Evolutionary conservation across 164 flowering plant genomes (phyloP), one percentile per base, ranked within the genome.

Genomic region (Liquidambar formosana): DNA sequence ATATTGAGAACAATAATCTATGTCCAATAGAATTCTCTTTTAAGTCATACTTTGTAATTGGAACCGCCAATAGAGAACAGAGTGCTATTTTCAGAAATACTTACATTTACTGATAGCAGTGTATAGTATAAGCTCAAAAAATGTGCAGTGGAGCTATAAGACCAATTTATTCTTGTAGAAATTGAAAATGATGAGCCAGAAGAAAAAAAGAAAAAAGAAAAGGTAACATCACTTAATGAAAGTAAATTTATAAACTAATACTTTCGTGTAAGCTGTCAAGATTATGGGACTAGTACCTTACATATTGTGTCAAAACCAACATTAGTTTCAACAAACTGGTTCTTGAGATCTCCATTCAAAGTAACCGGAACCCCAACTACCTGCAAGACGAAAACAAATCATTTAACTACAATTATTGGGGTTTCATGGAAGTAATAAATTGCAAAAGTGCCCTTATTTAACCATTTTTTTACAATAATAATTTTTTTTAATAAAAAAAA

Each of bases 311-410:
- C 99, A 81, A 93, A 95, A 51, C 99, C 99, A 79, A 93, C 98
- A 83, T 89, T 82, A 41, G 96, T 77, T 82, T 95, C 99, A 77
- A 95, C 97, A 83, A 95, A 95, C 44, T 95, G 98, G 79, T 95
- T 95, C 84, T 81, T 91, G 53, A 95, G 89, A 78, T 95, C 99
- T 69, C 99, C 99, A 78, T 93, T 90, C 79, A 95, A 72, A 59
- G 96, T 95, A 72, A 95, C 98, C 66, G 99, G 98, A 77, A 95
- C 96, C 25, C 99, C 98, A 66, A 95, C 94, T 71, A 95, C 99
- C 99, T 95, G 87, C 48, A 68, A 63, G 76, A 59, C 60, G 18
- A 57, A 62, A 46, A 41, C 23, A 45, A 14, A 44, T 44, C 43
- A 67, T 8, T 57, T 44, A 48, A 58, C 33, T 18, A 27, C 44